Percentiles rank a stretch among this genome's conserved stretches.
Evolutionary conservation across 2,329 filamentous ascomycete genomes (phyloP).

Genomic region (Fusarium illudens): DNA sequence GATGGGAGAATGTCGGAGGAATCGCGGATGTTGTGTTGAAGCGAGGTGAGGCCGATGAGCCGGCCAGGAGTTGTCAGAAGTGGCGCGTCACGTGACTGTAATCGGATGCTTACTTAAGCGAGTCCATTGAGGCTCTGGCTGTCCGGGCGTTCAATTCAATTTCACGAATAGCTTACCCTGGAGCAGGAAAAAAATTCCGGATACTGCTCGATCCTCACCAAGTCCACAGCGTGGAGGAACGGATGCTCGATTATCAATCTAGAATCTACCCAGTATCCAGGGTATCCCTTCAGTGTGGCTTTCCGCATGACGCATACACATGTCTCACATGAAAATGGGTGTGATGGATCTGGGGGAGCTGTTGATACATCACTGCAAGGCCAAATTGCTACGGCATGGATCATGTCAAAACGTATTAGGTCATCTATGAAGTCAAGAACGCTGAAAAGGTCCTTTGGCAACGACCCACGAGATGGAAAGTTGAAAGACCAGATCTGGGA

Average conservation of each 20-base stretch:
- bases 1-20: constrained; percentile 57
- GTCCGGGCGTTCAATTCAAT: too few relatives aligned
- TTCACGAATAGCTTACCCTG: constrained; percentile 4
- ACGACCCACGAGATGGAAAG: too few relatives aligned
- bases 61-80: constrained; percentile 25
- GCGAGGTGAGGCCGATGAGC: constrained; percentile 51
- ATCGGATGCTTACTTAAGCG: background rate
- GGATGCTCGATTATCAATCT: background rate
- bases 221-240: background rate
- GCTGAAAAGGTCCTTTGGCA: too few relatives aligned
- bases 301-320: background rate
- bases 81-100: constrained; percentile 12
- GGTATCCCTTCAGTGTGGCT: background rate
- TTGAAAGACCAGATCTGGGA: background rate
- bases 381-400: too few relatives aligned
- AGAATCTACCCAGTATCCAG: background rate
- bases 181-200: background rate
- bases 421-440: too few relatives aligned
- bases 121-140: background rate
- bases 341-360: background rate
- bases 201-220: background rate
- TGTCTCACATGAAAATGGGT: background rate
- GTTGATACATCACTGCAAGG: background rate
- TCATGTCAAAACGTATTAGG: too few relatives aligned
- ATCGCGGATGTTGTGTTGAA: constrained; percentile 52